Conservation (phyloP, 352 stramenopile species). For the Elongisporangium undulatum region DNA sequence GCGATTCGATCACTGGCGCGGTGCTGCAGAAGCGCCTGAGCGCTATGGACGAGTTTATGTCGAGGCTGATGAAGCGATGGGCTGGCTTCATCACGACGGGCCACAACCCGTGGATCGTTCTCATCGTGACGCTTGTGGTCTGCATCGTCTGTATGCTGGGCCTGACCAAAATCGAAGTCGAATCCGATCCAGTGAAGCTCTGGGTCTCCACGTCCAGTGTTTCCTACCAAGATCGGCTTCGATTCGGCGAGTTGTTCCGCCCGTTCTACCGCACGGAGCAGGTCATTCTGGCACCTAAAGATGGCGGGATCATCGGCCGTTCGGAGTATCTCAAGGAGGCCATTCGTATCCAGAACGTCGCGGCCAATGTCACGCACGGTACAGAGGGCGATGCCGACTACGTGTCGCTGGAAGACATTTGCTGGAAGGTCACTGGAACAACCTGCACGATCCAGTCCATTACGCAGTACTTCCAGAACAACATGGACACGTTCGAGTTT, state of each 20-base stretch:
- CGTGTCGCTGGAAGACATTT: constrained; percentile 46
- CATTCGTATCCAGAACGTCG: constrained; percentile 42
- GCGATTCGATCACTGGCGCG: not conserved
- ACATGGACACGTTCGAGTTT: constrained; percentile 49
- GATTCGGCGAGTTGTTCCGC: constrained; percentile 59
- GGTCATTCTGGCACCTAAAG: constrained; percentile 58
- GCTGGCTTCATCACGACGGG: constrained; percentile 30
- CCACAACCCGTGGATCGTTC: constrained; percentile 33
- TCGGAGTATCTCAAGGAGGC: constrained; percentile 47
- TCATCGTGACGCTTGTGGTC: constrained; percentile 28
- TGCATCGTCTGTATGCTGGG: constrained; percentile 29
- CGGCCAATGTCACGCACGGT: constrained; percentile 32
- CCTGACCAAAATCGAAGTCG: constrained; percentile 39
- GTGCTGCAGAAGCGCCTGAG: constrained; percentile 21
- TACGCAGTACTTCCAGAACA: constrained; percentile 70
- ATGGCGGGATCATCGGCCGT: constrained; percentile 49
- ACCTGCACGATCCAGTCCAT: constrained; percentile 53
- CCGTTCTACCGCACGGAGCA: constrained; percentile 74
- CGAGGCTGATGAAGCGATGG: constrained; percentile 33
- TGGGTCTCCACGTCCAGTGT: constrained; percentile 57
- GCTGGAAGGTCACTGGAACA: constrained; percentile 59
- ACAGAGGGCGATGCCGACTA: constrained; percentile 14
- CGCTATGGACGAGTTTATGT: constrained; percentile 37
- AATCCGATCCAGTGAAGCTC: constrained; percentile 60
- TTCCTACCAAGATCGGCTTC: constrained; percentile 47